Conservation (phyloP, 1,139 yeast species). For the Yamadazyma spencermartinsiae region DNA sequence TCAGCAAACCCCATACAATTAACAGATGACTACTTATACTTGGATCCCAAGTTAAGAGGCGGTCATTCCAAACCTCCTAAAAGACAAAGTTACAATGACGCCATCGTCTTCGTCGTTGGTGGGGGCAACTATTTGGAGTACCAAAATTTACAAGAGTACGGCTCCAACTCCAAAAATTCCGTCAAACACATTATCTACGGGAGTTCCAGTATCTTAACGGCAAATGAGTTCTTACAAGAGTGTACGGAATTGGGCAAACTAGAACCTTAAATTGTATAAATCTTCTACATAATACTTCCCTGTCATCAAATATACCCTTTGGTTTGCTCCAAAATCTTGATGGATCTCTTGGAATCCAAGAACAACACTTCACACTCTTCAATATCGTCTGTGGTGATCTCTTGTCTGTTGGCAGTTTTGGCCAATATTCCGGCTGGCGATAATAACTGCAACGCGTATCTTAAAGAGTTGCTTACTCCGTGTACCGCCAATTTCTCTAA, state of each 20-base stretch:
- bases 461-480: slow-evolving; percentile 75
- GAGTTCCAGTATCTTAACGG: slow-evolving; percentile 77
- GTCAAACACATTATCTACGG: slow-evolving; percentile 73
- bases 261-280: background rate
- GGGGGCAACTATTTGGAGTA: slow-evolving; percentile 96
- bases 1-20: slow-evolving; percentile 59
- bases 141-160: slow-evolving; percentile 91
- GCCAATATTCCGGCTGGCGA: slow-evolving; percentile 90
- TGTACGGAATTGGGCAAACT: slow-evolving; percentile 56
- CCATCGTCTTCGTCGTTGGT: slow-evolving; percentile 89
- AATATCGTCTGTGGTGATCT: slow-evolving; percentile 68
- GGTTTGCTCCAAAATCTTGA: slow-evolving; percentile 64
- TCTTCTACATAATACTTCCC: background rate
- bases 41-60: slow-evolving; percentile 90
- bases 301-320: slow-evolving; percentile 45
- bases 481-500: slow-evolving; percentile 68
- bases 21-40: slow-evolving; percentile 87
- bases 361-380: slow-evolving; percentile 86
- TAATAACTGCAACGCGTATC: slow-evolving; percentile 88
- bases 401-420: slow-evolving; percentile 67
- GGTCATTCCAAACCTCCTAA: slow-evolving; percentile 88
- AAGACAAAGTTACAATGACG: slow-evolving; percentile 76
- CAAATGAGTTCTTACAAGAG: slow-evolving; percentile 73
- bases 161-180: slow-evolving; percentile 37
- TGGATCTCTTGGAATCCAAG: slow-evolving; percentile 86